A percentile compares a stretch with the other conserved stretches of the same genome.
Evolutionary conservation across 768 basidiomycete species (phyloP).

Genomic region (Lactarius evosmus): DNA sequence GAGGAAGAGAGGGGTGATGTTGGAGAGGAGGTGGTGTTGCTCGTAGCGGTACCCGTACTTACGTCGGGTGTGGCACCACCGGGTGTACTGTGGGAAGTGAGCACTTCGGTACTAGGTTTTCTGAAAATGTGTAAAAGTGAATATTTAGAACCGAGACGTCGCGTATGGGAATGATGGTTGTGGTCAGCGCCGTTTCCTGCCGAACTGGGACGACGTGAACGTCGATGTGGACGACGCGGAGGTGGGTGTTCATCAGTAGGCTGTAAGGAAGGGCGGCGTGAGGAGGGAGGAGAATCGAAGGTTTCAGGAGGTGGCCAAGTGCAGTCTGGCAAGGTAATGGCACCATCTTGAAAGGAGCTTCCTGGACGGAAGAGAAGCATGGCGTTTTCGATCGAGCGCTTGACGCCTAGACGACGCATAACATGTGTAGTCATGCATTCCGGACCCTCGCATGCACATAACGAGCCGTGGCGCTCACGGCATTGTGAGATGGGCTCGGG

Average conservation of each 20-base stretch:
- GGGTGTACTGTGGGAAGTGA: conserved; percentile 25
- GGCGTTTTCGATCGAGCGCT: conserved; percentile 75
- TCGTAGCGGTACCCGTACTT: conserved; percentile 3
- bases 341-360: conserved; percentile 14
- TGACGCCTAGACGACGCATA: conserved; percentile 54
- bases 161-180: conserved; percentile 44
- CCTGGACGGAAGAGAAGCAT: conserved; percentile 21
- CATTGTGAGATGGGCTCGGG: conserved; percentile 40
- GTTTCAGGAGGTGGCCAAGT: conserved; percentile 20
- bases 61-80: conserved; percentile 14
- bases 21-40: conserved; percentile 19
- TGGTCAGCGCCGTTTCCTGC: conserved; percentile 53
- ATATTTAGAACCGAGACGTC: conserved; percentile 63
- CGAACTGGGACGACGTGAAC: conserved; percentile 60
- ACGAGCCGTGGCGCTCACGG: conserved; percentile 23
- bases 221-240: conserved; percentile 30
- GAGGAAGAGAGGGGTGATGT: conserved; percentile 23
- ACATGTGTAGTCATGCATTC: conserved; percentile 16
- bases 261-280: conserved; percentile 18
- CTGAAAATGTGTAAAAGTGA: conserved; percentile 74
- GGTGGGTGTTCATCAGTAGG: conserved; percentile 28
- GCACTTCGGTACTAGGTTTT: conserved; percentile 45
- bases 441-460: conserved; percentile 16
- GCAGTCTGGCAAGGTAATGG: conserved; percentile 1
- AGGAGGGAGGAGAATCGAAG: conserved; percentile 1